Base-by-base conservation (phyloP, 1,284 basidiomycete genomes). In the Tilletia horrida region DNA sequence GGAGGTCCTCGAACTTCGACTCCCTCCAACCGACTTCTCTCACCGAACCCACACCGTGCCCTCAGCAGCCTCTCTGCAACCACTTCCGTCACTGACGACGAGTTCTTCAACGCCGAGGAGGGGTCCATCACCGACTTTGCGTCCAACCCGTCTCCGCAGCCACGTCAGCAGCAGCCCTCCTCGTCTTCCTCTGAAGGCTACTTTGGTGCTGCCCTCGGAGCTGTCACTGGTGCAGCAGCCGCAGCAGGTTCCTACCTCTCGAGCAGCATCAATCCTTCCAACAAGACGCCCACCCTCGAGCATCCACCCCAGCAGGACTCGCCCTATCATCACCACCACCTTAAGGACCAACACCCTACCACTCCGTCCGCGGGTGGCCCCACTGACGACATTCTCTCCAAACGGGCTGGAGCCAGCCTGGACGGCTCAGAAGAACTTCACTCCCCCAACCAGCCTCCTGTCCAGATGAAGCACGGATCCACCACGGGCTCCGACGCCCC, bases 141-240 rank as follows among this genome's bases (percentile, higher is more conserved):
- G 9, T 16, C 55, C 16, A 31, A 25, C 27, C 31, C 55, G 3
- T 25, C 55, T n/a, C 29, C 13, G 7, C 21, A 21, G 21, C 50
- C 55, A 25, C 23, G 27, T 25, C 55, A 18, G 14, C 29, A 35
- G 25, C 55, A 59, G 27, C 9, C 27, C 18, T 7, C n/a, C 43
- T 9, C 9, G n/a, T n/a, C n/a, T n/a, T 7, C n/a, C 21, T 13
- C 23, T 21, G 50, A 52, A 23, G 50, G 23, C 42, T 78, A 77
- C 73, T 74, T 74, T 42, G 75, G 74, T 55, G 76, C 75, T 43
- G 74, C 73, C 35, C 64, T 73, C 29, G 75, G 74, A 47, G 76
- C 73, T 27, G 73, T 75, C 23, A 65, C 71, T 23, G 77, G 73
- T 66, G 76, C 69, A 29, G 75, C 73, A 48, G 72, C 77, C 21